A percentile compares a stretch with the other conserved stretches of the same genome.
Conservation (phyloP, 2,329 filamentous ascomycete species). For the Didymella keratinophila region DNA sequence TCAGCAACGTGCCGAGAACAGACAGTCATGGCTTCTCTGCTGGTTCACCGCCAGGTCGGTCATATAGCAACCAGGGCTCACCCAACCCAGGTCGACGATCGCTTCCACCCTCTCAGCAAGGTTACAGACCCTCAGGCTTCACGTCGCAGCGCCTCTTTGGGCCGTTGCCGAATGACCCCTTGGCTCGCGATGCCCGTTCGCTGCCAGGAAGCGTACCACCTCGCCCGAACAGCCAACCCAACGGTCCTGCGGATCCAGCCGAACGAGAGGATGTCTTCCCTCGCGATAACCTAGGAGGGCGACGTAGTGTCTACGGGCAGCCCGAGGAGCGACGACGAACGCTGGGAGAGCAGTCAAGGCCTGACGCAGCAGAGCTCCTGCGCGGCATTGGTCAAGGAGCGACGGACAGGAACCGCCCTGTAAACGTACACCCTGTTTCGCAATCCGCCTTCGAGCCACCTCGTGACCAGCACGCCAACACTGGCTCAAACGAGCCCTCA, state of each 20-base stretch:
- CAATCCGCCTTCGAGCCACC: conserved; percentile 51
- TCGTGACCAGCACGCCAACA: conserved; percentile 32
- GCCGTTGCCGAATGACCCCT: conserved; percentile 40
- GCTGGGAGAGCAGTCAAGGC: conserved; percentile 46
- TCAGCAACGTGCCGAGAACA: conserved; percentile 35
- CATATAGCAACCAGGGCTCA: conserved; percentile 47
- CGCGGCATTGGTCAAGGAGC: conserved; percentile 31
- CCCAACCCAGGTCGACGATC: conserved; percentile 47
- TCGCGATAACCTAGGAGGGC: conserved; percentile 38
- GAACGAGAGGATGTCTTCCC: conserved; percentile 33
- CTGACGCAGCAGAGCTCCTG: conserved; percentile 44
- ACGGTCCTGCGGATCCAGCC: conserved; percentile 34
- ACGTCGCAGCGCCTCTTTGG: conserved; percentile 43
- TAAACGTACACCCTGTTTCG: conserved; percentile 51
- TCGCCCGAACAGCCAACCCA: conserved; percentile 53
- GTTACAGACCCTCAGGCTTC: conserved; percentile 46
- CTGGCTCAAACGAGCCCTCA: conserved; percentile 31
- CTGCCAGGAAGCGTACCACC: conserved; percentile 42
- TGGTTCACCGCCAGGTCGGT: conserved; percentile 41
- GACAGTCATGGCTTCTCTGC: conserved; percentile 41
- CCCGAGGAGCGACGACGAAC: conserved; percentile 47
- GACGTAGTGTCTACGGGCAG: conserved; percentile 39
- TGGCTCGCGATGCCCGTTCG: conserved; percentile 36
- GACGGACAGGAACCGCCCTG: conserved; percentile 44
- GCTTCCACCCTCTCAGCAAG: conserved; percentile 40